These are phyloP conservation scores for Lavandula angustifolia DNA, from an alignment of 257 asterid species.

Conservation along the genomic window DNA sequence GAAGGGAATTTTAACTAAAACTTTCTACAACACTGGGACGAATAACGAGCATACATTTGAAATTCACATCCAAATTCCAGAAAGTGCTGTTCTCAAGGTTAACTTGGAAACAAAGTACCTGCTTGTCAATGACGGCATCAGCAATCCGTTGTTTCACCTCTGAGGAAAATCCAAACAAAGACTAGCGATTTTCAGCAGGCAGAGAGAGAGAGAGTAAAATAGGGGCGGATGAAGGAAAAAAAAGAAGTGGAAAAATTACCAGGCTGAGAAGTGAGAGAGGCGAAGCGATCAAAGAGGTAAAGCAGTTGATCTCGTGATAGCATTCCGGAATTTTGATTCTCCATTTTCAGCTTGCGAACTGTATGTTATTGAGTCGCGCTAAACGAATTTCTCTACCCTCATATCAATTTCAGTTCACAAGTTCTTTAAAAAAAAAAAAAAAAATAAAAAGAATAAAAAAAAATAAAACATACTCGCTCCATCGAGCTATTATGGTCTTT, in stretches of 20 bases:
- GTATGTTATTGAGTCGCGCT: constrained; percentile 9
- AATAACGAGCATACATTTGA: constrained; percentile 8
- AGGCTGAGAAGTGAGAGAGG: constrained; percentile 64
- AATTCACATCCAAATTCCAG: constrained; percentile 16
- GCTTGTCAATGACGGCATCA: constrained; percentile 78
- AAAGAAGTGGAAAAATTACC: constrained; percentile 36
- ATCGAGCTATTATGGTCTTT: no score
- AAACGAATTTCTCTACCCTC: neutral
- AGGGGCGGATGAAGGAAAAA: neutral
- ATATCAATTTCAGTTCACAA: neutral
- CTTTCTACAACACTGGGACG: constrained; percentile 5
- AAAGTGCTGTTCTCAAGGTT: neutral
- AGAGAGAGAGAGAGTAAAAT: neutral
- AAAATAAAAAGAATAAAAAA: no score
- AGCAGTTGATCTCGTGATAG: constrained; percentile 69
- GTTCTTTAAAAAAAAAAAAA: no score
- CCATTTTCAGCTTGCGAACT: constrained; percentile 40
- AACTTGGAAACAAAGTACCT: constrained; percentile 41
- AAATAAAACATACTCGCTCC: no score
- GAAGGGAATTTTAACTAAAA: neutral
- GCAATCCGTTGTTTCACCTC: constrained; percentile 82
- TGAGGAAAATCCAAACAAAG: constrained; percentile 23
- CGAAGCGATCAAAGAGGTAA: constrained; percentile 69
- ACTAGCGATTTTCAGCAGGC: constrained; percentile 16
- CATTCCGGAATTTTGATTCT: constrained; percentile 63